Evolutionary conservation across 768 basidiomycete genomes (phyloP).

Genomic region (Xerocomus potaroensis): DNA sequence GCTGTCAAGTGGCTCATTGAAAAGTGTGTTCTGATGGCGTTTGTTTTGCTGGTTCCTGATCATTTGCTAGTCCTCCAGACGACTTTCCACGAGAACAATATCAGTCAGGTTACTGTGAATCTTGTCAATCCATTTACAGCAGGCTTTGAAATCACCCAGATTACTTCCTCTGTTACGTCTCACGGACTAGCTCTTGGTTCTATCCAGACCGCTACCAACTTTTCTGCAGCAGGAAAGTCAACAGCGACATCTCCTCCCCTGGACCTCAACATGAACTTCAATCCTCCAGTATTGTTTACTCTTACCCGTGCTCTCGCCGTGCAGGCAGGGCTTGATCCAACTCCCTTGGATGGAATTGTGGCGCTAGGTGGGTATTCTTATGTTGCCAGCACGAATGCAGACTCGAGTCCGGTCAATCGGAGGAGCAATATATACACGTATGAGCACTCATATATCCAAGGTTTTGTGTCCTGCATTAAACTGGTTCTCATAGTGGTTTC

Average conservation of each 20-base stretch:
- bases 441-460: neutral
- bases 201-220: conserved; percentile 50
- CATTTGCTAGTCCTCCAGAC: conserved; percentile 49
- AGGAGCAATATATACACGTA: conserved; percentile 54
- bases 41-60: neutral
- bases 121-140: conserved; percentile 68
- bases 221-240: conserved; percentile 48
- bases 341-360: conserved; percentile 65
- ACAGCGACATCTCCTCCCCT: conserved; percentile 55
- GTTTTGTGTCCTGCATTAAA: conserved; percentile 1
- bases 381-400: conserved; percentile 33
- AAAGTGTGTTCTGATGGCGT: conserved; percentile 33
- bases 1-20: conserved; percentile 51
- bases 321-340: conserved; percentile 54
- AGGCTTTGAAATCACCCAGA: conserved; percentile 50
- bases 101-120: conserved; percentile 59
- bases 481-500: conserved; percentile 44
- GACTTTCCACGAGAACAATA: conserved; percentile 58
- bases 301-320: conserved; percentile 64
- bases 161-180: conserved; percentile 56
- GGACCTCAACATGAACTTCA: conserved; percentile 61
- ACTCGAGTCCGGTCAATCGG: conserved; percentile 30
- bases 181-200: conserved; percentile 60
- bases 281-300: conserved; percentile 65
- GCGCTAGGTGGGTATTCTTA: conserved; percentile 63